phyloP scores from a whole-genome alignment of 2,329 filamentous ascomycete genomes.

The Ramularia endophylla region DNA sequence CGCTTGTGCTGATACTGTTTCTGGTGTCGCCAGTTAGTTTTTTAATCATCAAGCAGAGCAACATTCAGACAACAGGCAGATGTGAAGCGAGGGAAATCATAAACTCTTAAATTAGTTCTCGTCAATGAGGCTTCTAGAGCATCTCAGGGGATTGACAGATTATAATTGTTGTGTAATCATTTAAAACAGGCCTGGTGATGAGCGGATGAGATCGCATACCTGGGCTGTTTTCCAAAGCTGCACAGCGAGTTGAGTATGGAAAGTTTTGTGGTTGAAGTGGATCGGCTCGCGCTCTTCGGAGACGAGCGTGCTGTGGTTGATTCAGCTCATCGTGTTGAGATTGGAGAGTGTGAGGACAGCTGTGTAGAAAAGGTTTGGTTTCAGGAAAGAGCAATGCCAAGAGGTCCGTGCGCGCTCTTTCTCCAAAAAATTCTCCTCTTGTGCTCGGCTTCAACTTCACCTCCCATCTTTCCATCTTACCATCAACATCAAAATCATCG shows the following conservation, averaged over 20 bases:
- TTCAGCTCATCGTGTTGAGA: constrained; percentile 16
- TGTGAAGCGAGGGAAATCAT: constrained; percentile 21
- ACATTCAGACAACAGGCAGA: neutral
- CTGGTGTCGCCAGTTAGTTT: neutral
- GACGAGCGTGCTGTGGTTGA: constrained; percentile 5
- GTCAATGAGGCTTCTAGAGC: constrained; percentile 48
- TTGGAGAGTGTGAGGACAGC: neutral
- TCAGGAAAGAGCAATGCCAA: neutral
- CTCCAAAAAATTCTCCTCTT: neutral
- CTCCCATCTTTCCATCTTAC: neutral
- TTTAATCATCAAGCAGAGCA: neutral
- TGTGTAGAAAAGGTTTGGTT: too few species aligned
- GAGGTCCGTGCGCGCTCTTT: neutral
- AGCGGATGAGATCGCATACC: constrained; percentile 6
- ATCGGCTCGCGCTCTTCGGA: constrained; percentile 5
- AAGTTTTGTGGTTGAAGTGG: constrained; percentile 3
- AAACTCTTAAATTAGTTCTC: constrained; percentile 44
- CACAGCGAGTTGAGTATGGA: too few species aligned
- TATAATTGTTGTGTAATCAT: constrained; percentile 58
- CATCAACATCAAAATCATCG: neutral
- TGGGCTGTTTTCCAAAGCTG: too few species aligned
- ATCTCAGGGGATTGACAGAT: constrained; percentile 82
- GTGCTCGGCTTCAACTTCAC: neutral
- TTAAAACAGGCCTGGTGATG: constrained; percentile 6
- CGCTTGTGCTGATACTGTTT: neutral